phyloP scores from a whole-genome alignment of 1,139 yeast species.

The Scheffersomyces segobiensis region DNA sequence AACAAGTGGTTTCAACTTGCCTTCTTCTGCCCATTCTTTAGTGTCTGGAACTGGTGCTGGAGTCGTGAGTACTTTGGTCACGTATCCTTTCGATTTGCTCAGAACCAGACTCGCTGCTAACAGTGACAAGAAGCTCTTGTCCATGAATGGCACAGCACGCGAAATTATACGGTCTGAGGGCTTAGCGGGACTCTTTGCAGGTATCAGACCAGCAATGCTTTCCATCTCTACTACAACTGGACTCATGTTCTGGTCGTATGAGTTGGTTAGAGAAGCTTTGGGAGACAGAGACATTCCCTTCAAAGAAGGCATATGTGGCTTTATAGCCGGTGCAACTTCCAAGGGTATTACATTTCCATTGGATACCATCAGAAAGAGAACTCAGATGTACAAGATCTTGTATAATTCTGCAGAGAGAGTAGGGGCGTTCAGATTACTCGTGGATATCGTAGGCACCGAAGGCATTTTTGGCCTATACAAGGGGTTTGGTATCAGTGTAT shows the following conservation, averaged over 20 bases:
- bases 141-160: constrained; percentile 43
- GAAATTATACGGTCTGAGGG: constrained; percentile 54
- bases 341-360: constrained; percentile 81
- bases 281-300: constrained; percentile 35
- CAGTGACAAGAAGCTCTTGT: constrained; percentile 39
- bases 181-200: constrained; percentile 57
- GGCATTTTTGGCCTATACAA: constrained; percentile 71
- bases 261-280: constrained; percentile 38
- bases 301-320: constrained; percentile 68
- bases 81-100: constrained; percentile 87
- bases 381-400: constrained; percentile 58
- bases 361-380: constrained; percentile 77
- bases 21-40: constrained; percentile 49
- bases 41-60: constrained; percentile 82
- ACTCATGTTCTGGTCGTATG: constrained; percentile 68
- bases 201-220: constrained; percentile 61
- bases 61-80: constrained; percentile 61
- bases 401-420: constrained; percentile 11
- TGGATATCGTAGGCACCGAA: constrained; percentile 49
- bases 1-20: constrained; percentile 21
- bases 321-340: constrained; percentile 73
- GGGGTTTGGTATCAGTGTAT: constrained; percentile 66
- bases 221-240: constrained; percentile 71
- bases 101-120: constrained; percentile 81
- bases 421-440: constrained; percentile 24